A percentile compares a stretch with the other conserved stretches of the same genome.
Evolutionary conservation across 1,284 basidiomycete species (phyloP).

Genomic region (Takashimella tepidaria): DNA sequence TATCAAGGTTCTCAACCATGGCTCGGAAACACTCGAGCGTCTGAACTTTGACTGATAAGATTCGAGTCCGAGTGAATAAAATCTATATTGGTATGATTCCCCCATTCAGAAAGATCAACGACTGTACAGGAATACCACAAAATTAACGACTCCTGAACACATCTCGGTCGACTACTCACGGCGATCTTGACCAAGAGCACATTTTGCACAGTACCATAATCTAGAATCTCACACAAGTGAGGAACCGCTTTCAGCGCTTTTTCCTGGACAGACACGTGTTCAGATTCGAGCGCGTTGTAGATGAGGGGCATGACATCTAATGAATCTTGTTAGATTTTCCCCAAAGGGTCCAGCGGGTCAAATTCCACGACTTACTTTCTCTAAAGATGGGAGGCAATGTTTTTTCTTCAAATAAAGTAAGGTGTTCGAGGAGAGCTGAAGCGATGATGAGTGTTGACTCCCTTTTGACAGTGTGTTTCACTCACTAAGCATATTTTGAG

Average conservation of each 20-base stretch:
- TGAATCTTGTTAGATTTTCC: background rate
- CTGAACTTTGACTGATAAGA: constrained; percentile 80
- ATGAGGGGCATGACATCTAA: constrained; percentile 88
- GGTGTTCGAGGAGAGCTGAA: constrained; percentile 72
- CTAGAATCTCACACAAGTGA: constrained; percentile 82
- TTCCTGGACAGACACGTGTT: constrained; percentile 86
- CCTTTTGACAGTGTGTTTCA: background rate
- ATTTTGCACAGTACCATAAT: constrained; percentile 84
- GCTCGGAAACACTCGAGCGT: constrained; percentile 81
- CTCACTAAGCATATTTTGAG: constrained; percentile 83
- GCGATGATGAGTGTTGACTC: constrained; percentile 1
- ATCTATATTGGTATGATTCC: constrained; percentile 60
- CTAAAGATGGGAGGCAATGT: constrained; percentile 80
- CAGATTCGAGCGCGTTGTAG: constrained; percentile 90
- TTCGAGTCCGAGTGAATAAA: constrained; percentile 82
- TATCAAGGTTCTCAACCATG: constrained; percentile 92
- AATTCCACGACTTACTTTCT: constrained; percentile 60
- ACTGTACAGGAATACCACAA: no score
- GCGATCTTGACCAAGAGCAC: constrained; percentile 82
- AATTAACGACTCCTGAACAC: no score
- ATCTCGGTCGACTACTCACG: constrained; percentile 50
- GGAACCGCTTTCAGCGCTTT: constrained; percentile 80
- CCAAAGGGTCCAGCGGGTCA: constrained; percentile 3
- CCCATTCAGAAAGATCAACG: background rate
- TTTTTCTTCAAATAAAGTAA: constrained; percentile 81